Evolutionary conservation across 179 eudicot species (phyloP), one percentile per base, ranked within the genome.

Genomic region (Sideroxylon spinosum): DNA sequence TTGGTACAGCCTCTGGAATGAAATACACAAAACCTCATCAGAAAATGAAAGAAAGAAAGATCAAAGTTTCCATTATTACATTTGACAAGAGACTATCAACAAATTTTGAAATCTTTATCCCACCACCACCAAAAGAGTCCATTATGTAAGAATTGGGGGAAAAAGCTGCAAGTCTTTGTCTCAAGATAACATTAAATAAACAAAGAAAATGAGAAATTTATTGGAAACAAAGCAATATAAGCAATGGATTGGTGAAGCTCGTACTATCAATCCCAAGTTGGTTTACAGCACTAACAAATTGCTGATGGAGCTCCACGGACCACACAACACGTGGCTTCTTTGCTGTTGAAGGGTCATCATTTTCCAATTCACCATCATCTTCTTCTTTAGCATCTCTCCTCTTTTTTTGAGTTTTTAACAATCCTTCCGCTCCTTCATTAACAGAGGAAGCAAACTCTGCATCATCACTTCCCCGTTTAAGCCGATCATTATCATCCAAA

Each of bases 311-410:
- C 83, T 89, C 92, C 68, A 87, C 86, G 7, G 92, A 86, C 92
- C 92, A 89, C 76, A 89, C 90, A 53, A 89, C 90, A 79, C 92
- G 90, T 26, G 90, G 89, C 82, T 86, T 89, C 81, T 89, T 89
- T 16, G 87, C 66, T 28, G 84, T 56, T 23, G 79, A 20, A 14
- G 89, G 83, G 66, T 89, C 90, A 59, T 84, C 92, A 80, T 74
- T 85, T 68, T 89, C 92, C 9, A 69, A 12, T 53, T 89, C 89
- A 60, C 78, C 76, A 9, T 89, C 89, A 50, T 89, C 90, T 69
- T 87, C 92, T n/a, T 86, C 88, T 74, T 77, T 87, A 73, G 78
- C 56, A 72, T 86, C 90, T 80, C 84, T 89, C 81, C 84, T 85
- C 83, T 85, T 87, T 78, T 81, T 85, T 49, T 77, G 86, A 28